Evolutionary conservation across 169 alveolate species (phyloP).

Genomic region (Cryptosporidium tyzzeri): DNA sequence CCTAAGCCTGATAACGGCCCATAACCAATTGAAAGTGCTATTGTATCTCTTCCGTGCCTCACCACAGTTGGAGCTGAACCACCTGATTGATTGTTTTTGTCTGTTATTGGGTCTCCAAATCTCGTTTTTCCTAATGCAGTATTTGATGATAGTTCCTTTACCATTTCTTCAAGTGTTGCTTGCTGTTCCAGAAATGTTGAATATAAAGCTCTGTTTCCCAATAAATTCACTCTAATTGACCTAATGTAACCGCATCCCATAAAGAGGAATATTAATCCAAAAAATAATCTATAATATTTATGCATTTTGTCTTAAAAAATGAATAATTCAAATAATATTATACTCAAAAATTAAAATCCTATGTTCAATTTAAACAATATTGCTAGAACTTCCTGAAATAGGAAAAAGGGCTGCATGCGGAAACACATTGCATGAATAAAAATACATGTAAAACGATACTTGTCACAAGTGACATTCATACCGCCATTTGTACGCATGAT

Average conservation of each 20-base stretch:
- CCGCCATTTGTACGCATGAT: conserved; percentile 35
- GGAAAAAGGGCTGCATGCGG: neutral
- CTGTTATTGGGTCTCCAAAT: conserved; percentile 38
- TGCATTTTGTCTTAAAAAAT: conserved; percentile 17
- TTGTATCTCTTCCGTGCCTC: conserved; percentile 75
- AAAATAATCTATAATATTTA: neutral
- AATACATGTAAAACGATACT: conserved; percentile 55
- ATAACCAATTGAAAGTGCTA: conserved; percentile 62
- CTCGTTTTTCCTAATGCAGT: conserved; percentile 42
- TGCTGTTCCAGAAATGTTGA: conserved; percentile 64
- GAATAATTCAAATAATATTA: neutral
- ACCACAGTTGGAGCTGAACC: conserved; percentile 60
- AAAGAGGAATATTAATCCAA: conserved; percentile 8
- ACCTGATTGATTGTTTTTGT: neutral
- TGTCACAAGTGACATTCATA: neutral
- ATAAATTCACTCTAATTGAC: conserved; percentile 45
- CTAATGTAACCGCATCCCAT: neutral
- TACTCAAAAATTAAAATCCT: neutral
- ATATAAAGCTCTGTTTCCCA: conserved; percentile 35
- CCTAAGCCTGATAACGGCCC: conserved; percentile 67
- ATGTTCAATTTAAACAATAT: neutral
- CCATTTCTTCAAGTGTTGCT: conserved; percentile 65
- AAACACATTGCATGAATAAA: neutral
- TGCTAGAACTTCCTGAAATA: neutral
- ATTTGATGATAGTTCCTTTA: conserved; percentile 53